These are phyloP conservation scores for Fusarium staphyleae DNA, from an alignment of 2,329 filamentous ascomycete species.

Conservation along the genomic window DNA sequence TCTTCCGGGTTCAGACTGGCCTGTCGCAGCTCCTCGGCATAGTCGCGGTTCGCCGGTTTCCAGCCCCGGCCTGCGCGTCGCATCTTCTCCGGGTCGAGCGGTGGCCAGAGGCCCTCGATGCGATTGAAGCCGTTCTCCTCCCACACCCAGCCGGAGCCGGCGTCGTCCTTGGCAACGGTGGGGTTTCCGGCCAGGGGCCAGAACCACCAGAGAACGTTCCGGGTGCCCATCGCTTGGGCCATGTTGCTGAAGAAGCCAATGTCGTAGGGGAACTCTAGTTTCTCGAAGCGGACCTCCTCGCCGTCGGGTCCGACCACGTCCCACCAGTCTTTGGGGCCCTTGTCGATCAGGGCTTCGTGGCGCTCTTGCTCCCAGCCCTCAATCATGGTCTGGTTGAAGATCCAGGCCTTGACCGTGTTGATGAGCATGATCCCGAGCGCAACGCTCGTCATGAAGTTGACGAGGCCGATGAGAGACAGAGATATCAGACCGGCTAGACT, in stretches of 20 bases:
- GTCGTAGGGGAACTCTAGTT: conserved; percentile 84
- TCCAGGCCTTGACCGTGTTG: conserved; percentile 67
- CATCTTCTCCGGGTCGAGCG: conserved; percentile 67
- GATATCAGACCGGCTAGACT: conserved; percentile 63
- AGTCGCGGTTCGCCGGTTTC: conserved; percentile 51
- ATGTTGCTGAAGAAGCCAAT: conserved; percentile 78
- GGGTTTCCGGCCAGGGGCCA: conserved; percentile 68
- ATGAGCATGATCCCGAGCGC: conserved; percentile 69
- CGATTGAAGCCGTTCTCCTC: conserved; percentile 82
- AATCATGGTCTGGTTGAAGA: conserved; percentile 79
- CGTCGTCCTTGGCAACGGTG: conserved; percentile 47
- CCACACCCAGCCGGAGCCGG: conserved; percentile 65
- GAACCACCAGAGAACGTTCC: conserved; percentile 72
- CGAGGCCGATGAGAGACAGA: conserved; percentile 66
- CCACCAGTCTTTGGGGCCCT: conserved; percentile 57
- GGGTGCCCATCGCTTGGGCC: conserved; percentile 75
- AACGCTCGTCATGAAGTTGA: conserved; percentile 66
- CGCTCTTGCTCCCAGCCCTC: conserved; percentile 78
- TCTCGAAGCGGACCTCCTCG: conserved; percentile 59
- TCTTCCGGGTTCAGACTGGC: conserved; percentile 52
- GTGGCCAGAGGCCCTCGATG: conserved; percentile 66
- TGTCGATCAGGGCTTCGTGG: conserved; percentile 63
- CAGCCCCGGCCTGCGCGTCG: conserved; percentile 51
- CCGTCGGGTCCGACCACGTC: conserved; percentile 47
- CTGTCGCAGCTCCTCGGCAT: conserved; percentile 44